These are phyloP conservation scores for Colletotrichum incanum DNA, from an alignment of 2,329 filamentous ascomycete genomes.

Conservation along the genomic window DNA sequence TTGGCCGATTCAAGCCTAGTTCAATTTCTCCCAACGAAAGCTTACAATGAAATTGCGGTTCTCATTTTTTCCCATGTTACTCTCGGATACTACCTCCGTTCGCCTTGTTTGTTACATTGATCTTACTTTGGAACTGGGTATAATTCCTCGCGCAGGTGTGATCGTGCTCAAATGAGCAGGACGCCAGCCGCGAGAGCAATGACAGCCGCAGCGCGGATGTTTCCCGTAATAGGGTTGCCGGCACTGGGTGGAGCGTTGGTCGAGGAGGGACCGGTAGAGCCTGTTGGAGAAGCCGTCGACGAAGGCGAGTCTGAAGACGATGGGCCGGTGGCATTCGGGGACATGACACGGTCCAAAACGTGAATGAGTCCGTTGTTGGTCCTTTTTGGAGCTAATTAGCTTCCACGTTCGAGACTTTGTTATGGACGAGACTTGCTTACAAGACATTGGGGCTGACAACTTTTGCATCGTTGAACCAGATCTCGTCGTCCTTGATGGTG, in stretches of 20 bases:
- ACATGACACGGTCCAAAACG: conserved; percentile 47
- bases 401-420: neutral
- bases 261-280: conserved; percentile 12
- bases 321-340: conserved; percentile 26
- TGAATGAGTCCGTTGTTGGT: conserved; percentile 48
- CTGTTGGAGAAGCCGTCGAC: conserved; percentile 9
- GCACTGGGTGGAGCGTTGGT: conserved; percentile 13
- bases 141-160: too few relatives aligned
- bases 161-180: conserved; percentile 3
- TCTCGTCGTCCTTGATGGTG: conserved; percentile 43
- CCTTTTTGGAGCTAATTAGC: conserved; percentile 7
- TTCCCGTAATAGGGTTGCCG: conserved; percentile 4
- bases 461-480: conserved; percentile 48
- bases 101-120: neutral
- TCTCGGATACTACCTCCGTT: neutral
- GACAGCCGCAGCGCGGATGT: conserved; percentile 20
- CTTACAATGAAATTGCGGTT: neutral
- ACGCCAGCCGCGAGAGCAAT: conserved; percentile 31
- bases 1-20: neutral
- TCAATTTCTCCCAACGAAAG: neutral
- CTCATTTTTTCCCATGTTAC: neutral
- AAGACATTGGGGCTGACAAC: conserved; percentile 47
- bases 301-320: conserved; percentile 12
- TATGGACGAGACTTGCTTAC: conserved; percentile 15
- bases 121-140: too few relatives aligned